Evolutionary conservation across 148 eudicot species (phyloP).

Genomic region (Heliamphora exappendiculata): DNA sequence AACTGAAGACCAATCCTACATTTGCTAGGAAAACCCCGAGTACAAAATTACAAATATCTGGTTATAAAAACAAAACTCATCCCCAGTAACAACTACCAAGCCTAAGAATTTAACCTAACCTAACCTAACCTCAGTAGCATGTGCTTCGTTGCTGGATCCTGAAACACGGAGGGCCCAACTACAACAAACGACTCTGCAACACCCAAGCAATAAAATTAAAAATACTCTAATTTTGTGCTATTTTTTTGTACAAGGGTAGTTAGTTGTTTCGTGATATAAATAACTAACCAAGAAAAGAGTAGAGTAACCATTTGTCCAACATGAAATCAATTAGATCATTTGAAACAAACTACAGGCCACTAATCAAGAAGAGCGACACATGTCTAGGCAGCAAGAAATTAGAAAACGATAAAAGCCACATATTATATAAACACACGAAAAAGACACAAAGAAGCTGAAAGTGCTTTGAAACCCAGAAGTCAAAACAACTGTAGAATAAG

Average conservation of each 20-base stretch:
- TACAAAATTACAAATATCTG: too few species aligned
- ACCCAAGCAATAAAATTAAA: background rate
- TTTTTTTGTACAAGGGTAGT: background rate
- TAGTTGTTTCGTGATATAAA: background rate
- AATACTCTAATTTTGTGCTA: background rate
- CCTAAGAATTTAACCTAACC: too few species aligned
- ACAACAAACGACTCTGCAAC: background rate
- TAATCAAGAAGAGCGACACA: background rate
- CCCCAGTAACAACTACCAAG: too few species aligned
- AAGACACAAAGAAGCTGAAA: background rate
- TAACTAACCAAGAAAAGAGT: too few species aligned
- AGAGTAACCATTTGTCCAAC: background rate
- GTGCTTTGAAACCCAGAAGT: too few species aligned
- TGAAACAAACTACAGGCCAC: background rate
- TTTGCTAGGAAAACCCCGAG: too few species aligned
- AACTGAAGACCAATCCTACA: too few species aligned
- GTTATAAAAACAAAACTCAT: background rate
- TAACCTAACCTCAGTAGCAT: too few species aligned
- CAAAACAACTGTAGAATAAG: background rate
- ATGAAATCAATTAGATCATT: background rate
- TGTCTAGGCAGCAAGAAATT: background rate
- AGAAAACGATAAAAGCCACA: background rate
- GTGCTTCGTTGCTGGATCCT: too few species aligned
- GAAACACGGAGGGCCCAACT: too few species aligned
- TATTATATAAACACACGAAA: background rate